Evolutionary conservation across 768 basidiomycete genomes (phyloP).

Genomic region (Tylopilus cervinicoccineus): DNA sequence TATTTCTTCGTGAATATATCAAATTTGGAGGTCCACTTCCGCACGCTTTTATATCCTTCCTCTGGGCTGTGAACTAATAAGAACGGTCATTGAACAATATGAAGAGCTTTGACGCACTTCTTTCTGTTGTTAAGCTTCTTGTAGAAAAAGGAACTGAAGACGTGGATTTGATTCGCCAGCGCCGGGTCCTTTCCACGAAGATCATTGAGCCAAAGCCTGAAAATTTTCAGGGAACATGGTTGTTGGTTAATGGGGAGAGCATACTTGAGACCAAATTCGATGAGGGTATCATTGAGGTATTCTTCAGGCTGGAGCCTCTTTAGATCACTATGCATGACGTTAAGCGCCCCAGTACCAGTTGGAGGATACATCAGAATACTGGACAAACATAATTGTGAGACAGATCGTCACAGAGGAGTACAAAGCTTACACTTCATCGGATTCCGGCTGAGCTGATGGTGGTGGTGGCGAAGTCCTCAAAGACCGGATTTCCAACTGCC

Average conservation of each 20-base stretch:
- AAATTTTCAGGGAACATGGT: slow-evolving; percentile 3
- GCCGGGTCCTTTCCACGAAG: slow-evolving; percentile 52
- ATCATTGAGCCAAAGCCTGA: slow-evolving; percentile 66
- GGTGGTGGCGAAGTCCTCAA: slow-evolving; percentile 24
- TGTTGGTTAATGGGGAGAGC: slow-evolving; percentile 23
- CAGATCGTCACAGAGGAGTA: neutral
- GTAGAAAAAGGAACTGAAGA: slow-evolving; percentile 98
- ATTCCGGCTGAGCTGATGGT: slow-evolving; percentile 33
- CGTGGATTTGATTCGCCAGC: slow-evolving; percentile 70
- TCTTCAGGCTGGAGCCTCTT: slow-evolving; percentile 72
- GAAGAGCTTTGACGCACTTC: slow-evolving; percentile 38
- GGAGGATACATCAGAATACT: slow-evolving; percentile 80
- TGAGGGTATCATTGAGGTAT: slow-evolving; percentile 93
- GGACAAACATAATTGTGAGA: slow-evolving; percentile 4
- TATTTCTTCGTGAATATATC: slow-evolving; percentile 90
- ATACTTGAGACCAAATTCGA: slow-evolving; percentile 94
- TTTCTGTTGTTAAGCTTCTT: slow-evolving; percentile 75
- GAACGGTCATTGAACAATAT: neutral
- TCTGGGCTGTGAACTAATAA: slow-evolving; percentile 37
- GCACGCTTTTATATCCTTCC: slow-evolving; percentile 78
- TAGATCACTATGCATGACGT: slow-evolving; percentile 76
- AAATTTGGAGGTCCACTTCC: slow-evolving; percentile 91
- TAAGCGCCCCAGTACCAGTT: slow-evolving; percentile 67
- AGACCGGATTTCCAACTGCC: slow-evolving; percentile 30
- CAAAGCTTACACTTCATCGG: slow-evolving; percentile 60